Evolutionary conservation across 441 rosid species (phyloP).

Genomic region (Melastoma candidum): DNA sequence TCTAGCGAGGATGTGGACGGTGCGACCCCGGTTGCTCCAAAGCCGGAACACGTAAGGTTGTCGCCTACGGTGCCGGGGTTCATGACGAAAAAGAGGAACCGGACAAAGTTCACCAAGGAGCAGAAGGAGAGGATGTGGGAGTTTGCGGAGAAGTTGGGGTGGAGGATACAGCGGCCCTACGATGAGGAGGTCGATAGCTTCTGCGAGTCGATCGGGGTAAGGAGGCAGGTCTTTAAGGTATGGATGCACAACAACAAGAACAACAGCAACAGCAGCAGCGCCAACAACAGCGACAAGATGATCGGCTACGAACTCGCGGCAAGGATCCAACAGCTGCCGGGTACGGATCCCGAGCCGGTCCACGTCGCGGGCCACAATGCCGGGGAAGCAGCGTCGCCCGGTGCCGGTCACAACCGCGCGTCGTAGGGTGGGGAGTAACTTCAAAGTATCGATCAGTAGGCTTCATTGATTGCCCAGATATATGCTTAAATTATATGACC

Average conservation of each 20-base stretch:
- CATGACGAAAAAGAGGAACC: constrained; percentile 54
- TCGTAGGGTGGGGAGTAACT: too few relatives aligned
- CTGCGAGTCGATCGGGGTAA: constrained; percentile 66
- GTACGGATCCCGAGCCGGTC: too few relatives aligned
- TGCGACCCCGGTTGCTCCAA: constrained; percentile 28
- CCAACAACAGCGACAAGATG: background rate
- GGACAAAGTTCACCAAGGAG: constrained; percentile 73
- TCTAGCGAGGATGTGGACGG: constrained; percentile 79
- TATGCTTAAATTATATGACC: too few relatives aligned
- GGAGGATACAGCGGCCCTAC: constrained; percentile 75
- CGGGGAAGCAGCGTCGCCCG: too few relatives aligned
- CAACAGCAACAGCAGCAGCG: constrained; percentile 28
- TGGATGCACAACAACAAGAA: constrained; percentile 99
- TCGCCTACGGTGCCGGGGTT: constrained; percentile 1
- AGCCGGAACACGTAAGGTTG: too few relatives aligned
- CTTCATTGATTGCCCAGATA: too few relatives aligned
- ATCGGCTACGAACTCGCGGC: too few relatives aligned
- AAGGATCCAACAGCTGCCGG: too few relatives aligned
- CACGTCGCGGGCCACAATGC: too few relatives aligned
- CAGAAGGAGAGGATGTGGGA: constrained; percentile 92
- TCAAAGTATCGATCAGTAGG: too few relatives aligned
- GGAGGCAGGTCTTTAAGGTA: constrained; percentile 80
- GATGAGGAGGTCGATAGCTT: constrained; percentile 65
- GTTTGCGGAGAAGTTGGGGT: constrained; percentile 81
- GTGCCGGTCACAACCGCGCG: too few relatives aligned